Percentiles rank a stretch among this genome's conserved stretches.
Evolutionary conservation across 306 rosid species (phyloP).

Genomic region (Prunus mira): DNA sequence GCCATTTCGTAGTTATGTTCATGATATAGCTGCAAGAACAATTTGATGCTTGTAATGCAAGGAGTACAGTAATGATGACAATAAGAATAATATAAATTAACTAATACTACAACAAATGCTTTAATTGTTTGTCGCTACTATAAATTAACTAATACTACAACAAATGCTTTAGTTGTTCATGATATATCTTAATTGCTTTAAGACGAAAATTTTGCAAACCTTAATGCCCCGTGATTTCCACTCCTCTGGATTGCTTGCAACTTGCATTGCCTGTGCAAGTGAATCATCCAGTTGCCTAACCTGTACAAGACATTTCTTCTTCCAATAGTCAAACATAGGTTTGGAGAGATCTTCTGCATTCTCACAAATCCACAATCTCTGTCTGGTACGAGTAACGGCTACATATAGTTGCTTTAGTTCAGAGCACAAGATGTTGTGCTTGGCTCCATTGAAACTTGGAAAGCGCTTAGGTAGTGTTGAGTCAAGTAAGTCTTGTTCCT

Average conservation of each 20-base stretch:
- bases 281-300: constrained; percentile 59
- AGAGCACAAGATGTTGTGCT: constrained; percentile 64
- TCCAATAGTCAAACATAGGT: too few species aligned
- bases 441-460: constrained; percentile 47
- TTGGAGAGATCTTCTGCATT: too few species aligned
- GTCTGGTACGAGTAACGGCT: constrained; percentile 52
- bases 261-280: constrained; percentile 72
- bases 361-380: too few species aligned
- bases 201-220: constrained; percentile 30
- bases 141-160: too few species aligned
- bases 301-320: constrained; percentile 33
- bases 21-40: constrained; percentile 44
- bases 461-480: constrained; percentile 15
- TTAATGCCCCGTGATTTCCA: constrained; percentile 74
- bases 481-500: constrained; percentile 52
- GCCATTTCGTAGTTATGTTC: constrained; percentile 71
- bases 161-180: too few species aligned
- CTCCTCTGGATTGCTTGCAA: constrained; percentile 69
- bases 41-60: too few species aligned
- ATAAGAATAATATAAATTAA: not conserved
- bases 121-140: too few species aligned
- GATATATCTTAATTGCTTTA: not conserved
- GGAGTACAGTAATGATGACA: too few species aligned
- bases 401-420: constrained; percentile 69
- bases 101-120: not conserved